These are phyloP conservation scores for Leccinum variicolor DNA, from an alignment of 768 basidiomycete genomes.

Conservation along the genomic window DNA sequence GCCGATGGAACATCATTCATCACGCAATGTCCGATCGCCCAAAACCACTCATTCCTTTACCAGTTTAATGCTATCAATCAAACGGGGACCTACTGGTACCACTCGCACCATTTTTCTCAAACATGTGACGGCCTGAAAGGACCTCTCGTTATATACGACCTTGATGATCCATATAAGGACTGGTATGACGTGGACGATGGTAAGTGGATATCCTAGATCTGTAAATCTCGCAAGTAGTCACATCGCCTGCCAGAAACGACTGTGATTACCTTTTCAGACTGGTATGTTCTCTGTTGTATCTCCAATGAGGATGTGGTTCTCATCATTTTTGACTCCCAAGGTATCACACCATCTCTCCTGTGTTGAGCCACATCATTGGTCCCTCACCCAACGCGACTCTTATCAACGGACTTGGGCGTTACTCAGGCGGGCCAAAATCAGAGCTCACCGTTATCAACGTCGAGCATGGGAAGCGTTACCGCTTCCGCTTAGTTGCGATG, in stretches of 20 bases:
- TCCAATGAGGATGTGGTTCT: neutral
- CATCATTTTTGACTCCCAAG: slow-evolving; percentile 4
- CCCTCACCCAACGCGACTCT: slow-evolving; percentile 21
- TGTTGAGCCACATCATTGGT: slow-evolving; percentile 18
- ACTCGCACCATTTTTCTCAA: slow-evolving; percentile 39
- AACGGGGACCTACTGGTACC: slow-evolving; percentile 34
- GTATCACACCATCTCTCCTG: slow-evolving; percentile 22
- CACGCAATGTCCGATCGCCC: slow-evolving; percentile 31
- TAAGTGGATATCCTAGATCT: slow-evolving; percentile 4
- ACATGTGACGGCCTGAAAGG: slow-evolving; percentile 38
- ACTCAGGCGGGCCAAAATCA: slow-evolving; percentile 33
- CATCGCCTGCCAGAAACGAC: slow-evolving; percentile 16
- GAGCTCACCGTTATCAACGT: slow-evolving; percentile 40
- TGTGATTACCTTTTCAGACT: slow-evolving; percentile 24
- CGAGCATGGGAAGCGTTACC: slow-evolving; percentile 37
- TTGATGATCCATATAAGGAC: slow-evolving; percentile 33
- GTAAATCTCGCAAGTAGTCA: neutral
- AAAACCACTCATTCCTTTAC: slow-evolving; percentile 22
- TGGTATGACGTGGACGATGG: slow-evolving; percentile 48
- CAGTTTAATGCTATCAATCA: slow-evolving; percentile 19
- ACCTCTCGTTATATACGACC: slow-evolving; percentile 41
- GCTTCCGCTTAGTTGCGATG: slow-evolving; percentile 46
- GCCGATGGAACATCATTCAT: slow-evolving; percentile 43
- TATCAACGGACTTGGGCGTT: slow-evolving; percentile 32
- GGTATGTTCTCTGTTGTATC: slow-evolving; percentile 9